phyloP scores from a whole-genome alignment of 1,139 yeast genomes.

The Candida frijolesensis region DNA sequence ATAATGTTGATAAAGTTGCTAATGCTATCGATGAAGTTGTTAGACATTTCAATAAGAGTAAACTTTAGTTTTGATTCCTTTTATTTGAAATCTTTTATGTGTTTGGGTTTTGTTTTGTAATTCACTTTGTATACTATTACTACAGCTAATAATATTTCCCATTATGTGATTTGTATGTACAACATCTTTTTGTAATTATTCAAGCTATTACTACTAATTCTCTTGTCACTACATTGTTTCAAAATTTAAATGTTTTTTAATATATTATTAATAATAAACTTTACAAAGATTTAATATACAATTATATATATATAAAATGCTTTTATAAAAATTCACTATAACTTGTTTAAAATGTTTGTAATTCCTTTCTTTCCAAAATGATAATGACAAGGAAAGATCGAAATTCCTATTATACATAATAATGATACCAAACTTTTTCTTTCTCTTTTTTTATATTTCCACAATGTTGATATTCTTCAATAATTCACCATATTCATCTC shows the following conservation, averaged over 20 bases:
- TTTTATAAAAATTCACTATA: slow-evolving; percentile 4
- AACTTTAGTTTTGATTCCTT: slow-evolving; percentile 10
- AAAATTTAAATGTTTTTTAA: not conserved
- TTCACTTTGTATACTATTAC: not conserved
- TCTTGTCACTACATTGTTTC: not conserved
- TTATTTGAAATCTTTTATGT: not conserved
- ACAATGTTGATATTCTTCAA: not conserved
- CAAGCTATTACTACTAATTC: too few species aligned
- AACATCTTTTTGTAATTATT: not conserved
- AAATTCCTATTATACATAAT: slow-evolving; percentile 7
- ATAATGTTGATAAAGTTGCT: slow-evolving; percentile 80
- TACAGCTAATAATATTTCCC: not conserved
- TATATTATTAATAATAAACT: slow-evolving; percentile 5
- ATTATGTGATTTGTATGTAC: not conserved
- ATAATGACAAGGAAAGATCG: slow-evolving; percentile 1
- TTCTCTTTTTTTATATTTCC: not conserved
- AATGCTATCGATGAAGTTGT: slow-evolving; percentile 82
- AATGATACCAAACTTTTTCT: slow-evolving; percentile 4
- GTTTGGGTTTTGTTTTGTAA: not conserved
- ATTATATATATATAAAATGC: not conserved
- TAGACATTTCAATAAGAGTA: slow-evolving; percentile 25
- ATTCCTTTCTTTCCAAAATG: not conserved
- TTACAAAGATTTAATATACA: slow-evolving; percentile 1
- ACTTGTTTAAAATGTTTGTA: not conserved
- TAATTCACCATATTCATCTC: not conserved